A percentile compares a stretch with the other conserved stretches of the same genome.
phyloP scores from a whole-genome alignment of 164 flowering plant species.

The Liriodendron chinense region DNA sequence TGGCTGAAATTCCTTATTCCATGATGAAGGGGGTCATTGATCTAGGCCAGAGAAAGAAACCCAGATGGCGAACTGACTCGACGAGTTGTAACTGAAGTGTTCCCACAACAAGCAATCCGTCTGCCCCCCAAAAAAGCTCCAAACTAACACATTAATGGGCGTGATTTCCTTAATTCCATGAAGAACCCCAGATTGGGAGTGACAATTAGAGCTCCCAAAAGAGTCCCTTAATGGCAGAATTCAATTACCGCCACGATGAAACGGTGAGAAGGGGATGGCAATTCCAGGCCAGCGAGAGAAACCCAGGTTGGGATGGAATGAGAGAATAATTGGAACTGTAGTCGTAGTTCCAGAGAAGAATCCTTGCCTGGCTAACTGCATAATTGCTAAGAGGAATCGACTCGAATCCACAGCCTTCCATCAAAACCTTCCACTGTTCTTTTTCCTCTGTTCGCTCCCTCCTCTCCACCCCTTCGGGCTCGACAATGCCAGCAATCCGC shows the following conservation, averaged over 20 bases:
- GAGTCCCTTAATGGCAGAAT: background rate
- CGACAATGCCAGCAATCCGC: conserved; percentile 51
- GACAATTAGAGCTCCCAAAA: too few relatives aligned
- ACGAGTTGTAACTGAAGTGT: background rate
- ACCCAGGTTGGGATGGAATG: conserved; percentile 61
- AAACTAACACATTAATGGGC: background rate
- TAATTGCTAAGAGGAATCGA: conserved; percentile 68
- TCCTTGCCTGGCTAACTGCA: conserved; percentile 79
- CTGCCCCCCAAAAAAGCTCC: background rate
- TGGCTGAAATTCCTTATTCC: background rate
- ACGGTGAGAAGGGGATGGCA: conserved; percentile 73
- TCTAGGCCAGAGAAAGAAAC: conserved; percentile 1
- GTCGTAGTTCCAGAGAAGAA: conserved; percentile 79
- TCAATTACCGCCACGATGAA: conserved; percentile 69
- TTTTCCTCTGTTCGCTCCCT: conserved; percentile 67
- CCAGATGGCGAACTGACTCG: background rate
- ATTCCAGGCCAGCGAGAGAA: conserved; percentile 84
- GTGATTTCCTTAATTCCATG: background rate
- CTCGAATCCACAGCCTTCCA: conserved; percentile 72
- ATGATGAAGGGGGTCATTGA: background rate
- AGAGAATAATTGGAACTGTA: conserved; percentile 61
- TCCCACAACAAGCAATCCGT: background rate
- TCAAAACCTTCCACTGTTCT: conserved; percentile 55
- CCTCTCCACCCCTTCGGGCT: conserved; percentile 34
- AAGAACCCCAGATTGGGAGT: background rate